Percentiles rank a stretch among this genome's conserved stretches.
Conservation (phyloP, 768 basidiomycete genomes). For the Mycena indigotica region DNA sequence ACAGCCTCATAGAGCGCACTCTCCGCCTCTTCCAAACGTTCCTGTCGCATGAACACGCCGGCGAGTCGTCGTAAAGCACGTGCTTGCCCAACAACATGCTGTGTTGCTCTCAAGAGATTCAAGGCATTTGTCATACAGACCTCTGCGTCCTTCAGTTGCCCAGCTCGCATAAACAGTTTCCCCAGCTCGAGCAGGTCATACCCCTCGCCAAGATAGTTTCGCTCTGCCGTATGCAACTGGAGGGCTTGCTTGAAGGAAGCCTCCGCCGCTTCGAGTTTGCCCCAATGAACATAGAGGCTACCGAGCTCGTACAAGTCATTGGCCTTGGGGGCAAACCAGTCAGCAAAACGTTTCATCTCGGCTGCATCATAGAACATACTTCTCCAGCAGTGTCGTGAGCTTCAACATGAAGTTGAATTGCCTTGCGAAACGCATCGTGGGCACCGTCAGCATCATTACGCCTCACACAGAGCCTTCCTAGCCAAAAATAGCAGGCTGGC, state of each 20-base stretch:
- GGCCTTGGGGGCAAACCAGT: too few relatives aligned
- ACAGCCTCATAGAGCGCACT: slow-evolving; percentile 17
- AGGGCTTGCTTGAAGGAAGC: slow-evolving; percentile 15
- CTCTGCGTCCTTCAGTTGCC: slow-evolving; percentile 16
- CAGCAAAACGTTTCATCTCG: too few relatives aligned
- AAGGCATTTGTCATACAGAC: slow-evolving; percentile 10
- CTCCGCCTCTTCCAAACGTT: slow-evolving; percentile 24
- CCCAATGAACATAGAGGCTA: slow-evolving; percentile 18
- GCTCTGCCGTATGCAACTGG: slow-evolving; percentile 4
- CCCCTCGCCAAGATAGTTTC: slow-evolving; percentile 11
- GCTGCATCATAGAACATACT: slow-evolving; percentile 7
- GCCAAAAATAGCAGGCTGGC: slow-evolving; percentile 21
- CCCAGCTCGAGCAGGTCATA: slow-evolving; percentile 20
- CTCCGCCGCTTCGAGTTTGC: slow-evolving; percentile 17
- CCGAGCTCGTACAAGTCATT: slow-evolving; percentile 21
- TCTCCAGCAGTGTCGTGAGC: slow-evolving; percentile 13
- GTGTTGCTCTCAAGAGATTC: slow-evolving; percentile 1
- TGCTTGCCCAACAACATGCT: slow-evolving; percentile 17
- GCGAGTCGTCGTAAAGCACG: slow-evolving; percentile 19
- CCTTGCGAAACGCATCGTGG: slow-evolving; percentile 12
- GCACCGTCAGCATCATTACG: slow-evolving; percentile 19
- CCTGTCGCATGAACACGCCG: slow-evolving; percentile 20
- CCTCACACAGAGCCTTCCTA: slow-evolving; percentile 20
- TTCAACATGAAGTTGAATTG: slow-evolving; percentile 14
- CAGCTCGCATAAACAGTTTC: slow-evolving; percentile 21